Conservation (phyloP, 108 stramenopile genomes). For the Nannochloropsis oceanica region DNA sequence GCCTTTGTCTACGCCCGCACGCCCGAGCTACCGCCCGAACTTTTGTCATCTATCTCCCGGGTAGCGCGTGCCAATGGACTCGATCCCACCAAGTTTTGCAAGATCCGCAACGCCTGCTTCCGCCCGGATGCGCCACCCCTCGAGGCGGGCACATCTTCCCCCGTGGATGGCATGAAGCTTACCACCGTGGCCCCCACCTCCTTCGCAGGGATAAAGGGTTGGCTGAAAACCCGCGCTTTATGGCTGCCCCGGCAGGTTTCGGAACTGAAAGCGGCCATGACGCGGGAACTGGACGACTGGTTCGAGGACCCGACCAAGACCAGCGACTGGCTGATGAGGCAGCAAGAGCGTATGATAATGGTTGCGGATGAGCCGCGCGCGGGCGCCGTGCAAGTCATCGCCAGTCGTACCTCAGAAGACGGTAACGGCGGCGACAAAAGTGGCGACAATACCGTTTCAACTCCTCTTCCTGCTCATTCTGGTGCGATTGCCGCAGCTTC, state of each 20-base stretch:
- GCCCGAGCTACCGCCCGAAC: slow-evolving; percentile 48
- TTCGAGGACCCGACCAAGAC: slow-evolving; percentile 5
- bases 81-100: slow-evolving; percentile 75
- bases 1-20: slow-evolving; percentile 86
- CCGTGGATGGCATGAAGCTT: too few relatives aligned
- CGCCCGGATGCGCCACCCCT: slow-evolving; percentile 7
- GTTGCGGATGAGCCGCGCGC: neutral
- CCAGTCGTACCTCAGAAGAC: neutral
- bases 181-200: neutral
- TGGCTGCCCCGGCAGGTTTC: neutral
- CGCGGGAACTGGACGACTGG: slow-evolving; percentile 5
- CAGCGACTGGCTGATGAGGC: slow-evolving; percentile 4
- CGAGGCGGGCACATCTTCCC: neutral
- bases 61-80: slow-evolving; percentile 75
- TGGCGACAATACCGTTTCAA: neutral
- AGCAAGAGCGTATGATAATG: slow-evolving; percentile 11
- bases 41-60: slow-evolving; percentile 62
- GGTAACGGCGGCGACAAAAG: neutral
- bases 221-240: neutral
- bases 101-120: slow-evolving; percentile 74
- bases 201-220: neutral
- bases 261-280: neutral
- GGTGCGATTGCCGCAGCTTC: neutral
- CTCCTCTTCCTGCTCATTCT: neutral
- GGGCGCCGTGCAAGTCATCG: neutral